Evolutionary conservation across 208 protist genomes (phyloP), one percentile per base, ranked within the genome.

Genomic region (Vickermania ingenoplastis): DNA sequence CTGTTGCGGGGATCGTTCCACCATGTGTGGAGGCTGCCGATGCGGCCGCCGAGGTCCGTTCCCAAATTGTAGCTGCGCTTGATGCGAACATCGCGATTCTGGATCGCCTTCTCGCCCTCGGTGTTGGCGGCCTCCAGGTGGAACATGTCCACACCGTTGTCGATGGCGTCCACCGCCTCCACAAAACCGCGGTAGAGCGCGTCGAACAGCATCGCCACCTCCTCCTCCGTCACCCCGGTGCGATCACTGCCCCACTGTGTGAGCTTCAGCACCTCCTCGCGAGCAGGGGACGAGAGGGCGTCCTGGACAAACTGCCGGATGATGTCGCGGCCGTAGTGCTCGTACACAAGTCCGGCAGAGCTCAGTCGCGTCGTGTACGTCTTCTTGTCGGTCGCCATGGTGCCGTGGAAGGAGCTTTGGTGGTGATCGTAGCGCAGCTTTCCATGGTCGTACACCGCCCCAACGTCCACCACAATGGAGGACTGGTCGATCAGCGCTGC

Each of bases 401-500:
- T 97, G 23, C 79, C 83, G n/a, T 84, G 77, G 69, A 98, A 98
- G 23, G 67, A 81, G 7, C 69, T 62, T 79, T 99, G 97, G 67
- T 98, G 97, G 72, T 98, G 97, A 69, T 98, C 97, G 63, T 82
- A 98, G 59, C 85, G 83, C 27, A 80, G 55, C 30, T 36, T 61
- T n/a, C 52, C 69, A 0, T 72, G 74, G 62, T 98, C 86, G 78
- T 98, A 98, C 25, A 89, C 68, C 26, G 80, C 93, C 51, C 96
- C 97, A 25, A 99, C 96, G 75, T 99, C 97, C 48, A 98, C 91
- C 2, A 98, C 83, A 53, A 98, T 77, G 48, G 83, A 77, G 45
- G 76, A 81, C 28, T 64, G 22, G 13, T 80, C 79, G 36, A 98
- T 74, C 62, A 83, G 31, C 27, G 57, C 68, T 2, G 65, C 61